Evolutionary conservation across 1,284 basidiomycete species (phyloP).

Genomic region (Marasmius fiardii): DNA sequence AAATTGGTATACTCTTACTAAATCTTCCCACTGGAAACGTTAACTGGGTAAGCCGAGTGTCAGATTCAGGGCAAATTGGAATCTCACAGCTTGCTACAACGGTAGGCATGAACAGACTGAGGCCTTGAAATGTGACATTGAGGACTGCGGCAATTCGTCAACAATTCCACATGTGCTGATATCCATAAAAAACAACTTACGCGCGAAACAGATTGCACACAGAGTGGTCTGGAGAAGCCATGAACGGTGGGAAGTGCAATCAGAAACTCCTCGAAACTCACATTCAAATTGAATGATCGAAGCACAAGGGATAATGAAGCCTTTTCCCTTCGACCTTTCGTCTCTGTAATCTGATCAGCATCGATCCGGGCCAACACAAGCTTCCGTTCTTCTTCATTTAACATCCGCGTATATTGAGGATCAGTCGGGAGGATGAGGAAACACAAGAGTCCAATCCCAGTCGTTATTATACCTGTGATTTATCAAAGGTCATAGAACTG

Average conservation of each 20-base stretch:
- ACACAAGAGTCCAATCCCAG: conserved; percentile 30
- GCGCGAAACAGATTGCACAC: conserved; percentile 26
- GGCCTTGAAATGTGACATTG: conserved; percentile 39
- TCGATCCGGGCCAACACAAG: conserved; percentile 34
- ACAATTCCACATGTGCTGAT: too few species aligned
- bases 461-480: conserved; percentile 34
- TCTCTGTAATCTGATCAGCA: conserved; percentile 31
- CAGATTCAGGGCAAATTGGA: background rate
- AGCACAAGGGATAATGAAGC: conserved; percentile 28
- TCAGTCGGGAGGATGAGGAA: conserved; percentile 35
- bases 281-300: conserved; percentile 36
- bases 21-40: conserved; percentile 19
- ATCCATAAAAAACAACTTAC: background rate
- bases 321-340: conserved; percentile 28
- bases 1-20: background rate
- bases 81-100: conserved; percentile 35
- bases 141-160: conserved; percentile 18
- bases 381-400: conserved; percentile 30
- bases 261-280: conserved; percentile 16
- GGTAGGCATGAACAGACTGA: conserved; percentile 40
- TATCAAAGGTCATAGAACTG: background rate
- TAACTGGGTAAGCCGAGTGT: background rate
- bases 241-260: background rate
- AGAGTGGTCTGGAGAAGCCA: conserved; percentile 24
- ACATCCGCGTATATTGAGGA: conserved; percentile 31